Conservation (phyloP, 1,284 basidiomycete genomes). For the Volvariella surrecta region DNA sequence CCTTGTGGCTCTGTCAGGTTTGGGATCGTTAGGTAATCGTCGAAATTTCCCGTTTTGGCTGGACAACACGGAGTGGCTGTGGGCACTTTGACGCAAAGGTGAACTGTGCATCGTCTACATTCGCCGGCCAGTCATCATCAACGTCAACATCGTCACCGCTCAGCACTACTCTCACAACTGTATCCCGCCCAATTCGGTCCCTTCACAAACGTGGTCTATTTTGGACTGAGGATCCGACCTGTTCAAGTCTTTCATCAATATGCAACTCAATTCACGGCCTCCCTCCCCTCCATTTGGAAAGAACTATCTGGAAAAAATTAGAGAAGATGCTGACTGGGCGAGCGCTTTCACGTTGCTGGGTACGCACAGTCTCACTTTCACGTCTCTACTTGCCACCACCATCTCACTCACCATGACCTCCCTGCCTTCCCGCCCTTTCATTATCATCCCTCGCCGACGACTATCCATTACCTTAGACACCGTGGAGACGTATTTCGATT, state of each 20-base stretch:
- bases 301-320: conserved; percentile 35
- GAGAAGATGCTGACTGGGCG: conserved; percentile 36
- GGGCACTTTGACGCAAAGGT: background rate
- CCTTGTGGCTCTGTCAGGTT: no score
- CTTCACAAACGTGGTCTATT: background rate
- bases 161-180: background rate
- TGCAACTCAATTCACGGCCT: conserved; percentile 24
- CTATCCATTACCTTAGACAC: conserved; percentile 44
- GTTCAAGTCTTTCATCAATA: background rate
- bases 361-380: conserved; percentile 18
- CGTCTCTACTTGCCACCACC: conserved; percentile 14
- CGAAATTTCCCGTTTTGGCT: no score
- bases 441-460: no score
- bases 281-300: conserved; percentile 28
- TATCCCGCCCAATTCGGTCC: background rate
- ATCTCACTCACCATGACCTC: no score
- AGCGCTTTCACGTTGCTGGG: conserved; percentile 66
- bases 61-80: no score
- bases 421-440: no score
- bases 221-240: background rate
- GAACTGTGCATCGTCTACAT: background rate
- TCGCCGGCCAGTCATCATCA: background rate
- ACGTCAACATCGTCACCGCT: background rate
- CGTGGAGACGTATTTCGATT: conserved; percentile 87
- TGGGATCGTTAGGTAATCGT: no score